phyloP scores from a whole-genome alignment of 495 filamentous ascomycete genomes.

The Hypoxylon crocopeplum region DNA sequence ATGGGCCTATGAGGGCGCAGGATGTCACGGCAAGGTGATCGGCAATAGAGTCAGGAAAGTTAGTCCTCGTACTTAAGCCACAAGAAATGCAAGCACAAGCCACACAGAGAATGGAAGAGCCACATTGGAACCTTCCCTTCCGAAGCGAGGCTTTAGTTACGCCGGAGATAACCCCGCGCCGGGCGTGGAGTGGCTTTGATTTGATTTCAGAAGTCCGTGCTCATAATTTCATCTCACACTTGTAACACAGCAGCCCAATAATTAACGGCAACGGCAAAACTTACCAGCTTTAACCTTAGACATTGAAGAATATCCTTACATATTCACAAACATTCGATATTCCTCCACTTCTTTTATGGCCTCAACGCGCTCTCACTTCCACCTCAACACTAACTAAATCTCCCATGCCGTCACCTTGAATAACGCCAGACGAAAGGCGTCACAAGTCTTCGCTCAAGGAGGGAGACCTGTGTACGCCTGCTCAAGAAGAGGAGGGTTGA shows the following conservation, averaged over 20 bases:
- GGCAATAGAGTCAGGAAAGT: conserved; percentile 35
- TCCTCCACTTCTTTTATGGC: too few relatives aligned
- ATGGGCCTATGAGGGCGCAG: conserved; percentile 10
- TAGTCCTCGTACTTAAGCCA: conserved; percentile 23
- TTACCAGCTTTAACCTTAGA: too few relatives aligned
- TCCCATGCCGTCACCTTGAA: conserved; percentile 13
- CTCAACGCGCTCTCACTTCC: conserved; percentile 7
- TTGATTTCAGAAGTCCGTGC: background rate
- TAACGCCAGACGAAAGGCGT: conserved; percentile 10
- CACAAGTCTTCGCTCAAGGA: conserved; percentile 1
- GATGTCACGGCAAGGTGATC: conserved; percentile 36
- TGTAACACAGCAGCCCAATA: conserved; percentile 3
- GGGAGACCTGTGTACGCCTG: conserved; percentile 5
- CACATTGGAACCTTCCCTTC: too few relatives aligned
- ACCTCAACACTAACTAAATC: background rate
- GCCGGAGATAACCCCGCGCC: conserved; percentile 28
- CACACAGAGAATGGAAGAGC: background rate
- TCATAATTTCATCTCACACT: conserved; percentile 18
- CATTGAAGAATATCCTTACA: too few relatives aligned
- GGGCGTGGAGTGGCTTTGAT: too few relatives aligned
- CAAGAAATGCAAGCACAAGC: too few relatives aligned
- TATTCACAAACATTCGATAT: too few relatives aligned
- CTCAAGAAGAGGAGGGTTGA: background rate
- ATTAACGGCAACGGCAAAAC: background rate
- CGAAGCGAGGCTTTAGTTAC: too few relatives aligned